Conservation (phyloP, 352 stramenopile species). For the Hyaloperonospora arabidopsidis region DNA sequence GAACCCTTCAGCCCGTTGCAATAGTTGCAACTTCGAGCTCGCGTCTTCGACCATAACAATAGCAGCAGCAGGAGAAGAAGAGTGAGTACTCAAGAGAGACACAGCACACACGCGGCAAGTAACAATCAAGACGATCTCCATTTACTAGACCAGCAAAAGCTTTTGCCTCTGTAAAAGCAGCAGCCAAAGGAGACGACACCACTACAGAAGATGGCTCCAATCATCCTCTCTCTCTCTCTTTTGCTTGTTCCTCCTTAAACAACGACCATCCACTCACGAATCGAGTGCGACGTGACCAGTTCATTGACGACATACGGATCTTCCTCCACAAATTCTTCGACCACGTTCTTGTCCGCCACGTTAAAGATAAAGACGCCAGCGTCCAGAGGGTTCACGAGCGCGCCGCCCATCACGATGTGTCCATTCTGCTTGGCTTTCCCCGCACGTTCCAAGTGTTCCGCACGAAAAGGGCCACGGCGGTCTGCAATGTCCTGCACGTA, state of each 20-base stretch:
- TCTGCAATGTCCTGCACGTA: conserved; percentile 73
- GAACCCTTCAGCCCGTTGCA: conserved; percentile 27
- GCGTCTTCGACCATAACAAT: neutral
- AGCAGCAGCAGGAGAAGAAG: conserved; percentile 5
- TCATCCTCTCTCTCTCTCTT: neutral
- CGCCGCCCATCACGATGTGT: conserved; percentile 63
- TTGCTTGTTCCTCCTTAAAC: conserved; percentile 21
- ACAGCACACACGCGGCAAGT: too few species aligned
- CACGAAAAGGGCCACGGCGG: conserved; percentile 58
- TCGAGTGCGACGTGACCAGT: conserved; percentile 54
- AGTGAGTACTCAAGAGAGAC: too few species aligned
- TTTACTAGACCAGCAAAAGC: too few species aligned
- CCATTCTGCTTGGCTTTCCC: conserved; percentile 43
- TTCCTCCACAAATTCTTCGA: conserved; percentile 56
- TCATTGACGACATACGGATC: conserved; percentile 73
- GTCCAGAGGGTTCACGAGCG: conserved; percentile 57
- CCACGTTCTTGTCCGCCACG: conserved; percentile 39
- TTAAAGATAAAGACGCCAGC: conserved; percentile 58
- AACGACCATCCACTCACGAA: conserved; percentile 70
- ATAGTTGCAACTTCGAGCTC: conserved; percentile 6
- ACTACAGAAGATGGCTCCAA: neutral
- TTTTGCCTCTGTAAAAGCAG: too few species aligned
- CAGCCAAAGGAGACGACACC: too few species aligned
- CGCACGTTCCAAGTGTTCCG: conserved; percentile 49
- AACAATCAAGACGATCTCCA: too few species aligned